A percentile compares a stretch with the other conserved stretches of the same genome.
Conservation (phyloP, 768 basidiomycete genomes). For the Collybia nuda region DNA sequence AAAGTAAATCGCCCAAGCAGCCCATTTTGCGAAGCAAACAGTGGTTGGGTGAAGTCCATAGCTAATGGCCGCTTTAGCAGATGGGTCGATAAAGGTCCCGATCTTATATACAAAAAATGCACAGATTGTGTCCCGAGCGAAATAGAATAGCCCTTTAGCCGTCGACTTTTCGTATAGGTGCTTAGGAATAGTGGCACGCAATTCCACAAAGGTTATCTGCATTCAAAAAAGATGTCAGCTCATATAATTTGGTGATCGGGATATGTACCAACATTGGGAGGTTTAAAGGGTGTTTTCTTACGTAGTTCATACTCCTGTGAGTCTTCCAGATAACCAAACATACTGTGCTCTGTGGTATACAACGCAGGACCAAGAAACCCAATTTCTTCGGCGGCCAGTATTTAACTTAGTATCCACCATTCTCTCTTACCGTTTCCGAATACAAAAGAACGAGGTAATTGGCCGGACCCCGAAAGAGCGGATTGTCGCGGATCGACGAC, state of each 20-base stretch:
- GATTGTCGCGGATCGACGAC: too few relatives aligned
- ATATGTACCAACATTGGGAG: conserved; percentile 26
- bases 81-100: conserved; percentile 45
- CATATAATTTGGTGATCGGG: not conserved
- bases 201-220: conserved; percentile 43
- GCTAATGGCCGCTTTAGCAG: conserved; percentile 12
- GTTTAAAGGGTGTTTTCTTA: conserved; percentile 33
- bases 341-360: too few relatives aligned
- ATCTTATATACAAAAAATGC: conserved; percentile 43
- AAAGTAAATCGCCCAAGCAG: conserved; percentile 48
- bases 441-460: too few relatives aligned
- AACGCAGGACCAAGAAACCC: too few relatives aligned
- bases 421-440: too few relatives aligned
- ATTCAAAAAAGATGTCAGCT: not conserved
- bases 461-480: too few relatives aligned
- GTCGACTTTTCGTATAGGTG: conserved; percentile 50
- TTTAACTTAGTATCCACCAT: too few relatives aligned
- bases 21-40: conserved; percentile 30
- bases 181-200: conserved; percentile 50
- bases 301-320: too few relatives aligned
- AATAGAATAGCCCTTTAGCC: conserved; percentile 40
- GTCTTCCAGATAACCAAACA: too few relatives aligned
- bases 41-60: conserved; percentile 7
- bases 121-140: conserved; percentile 41
- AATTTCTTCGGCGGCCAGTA: too few relatives aligned